Conservation (phyloP, 2,329 filamentous ascomycete genomes). For the Alternaria ethzedia region DNA sequence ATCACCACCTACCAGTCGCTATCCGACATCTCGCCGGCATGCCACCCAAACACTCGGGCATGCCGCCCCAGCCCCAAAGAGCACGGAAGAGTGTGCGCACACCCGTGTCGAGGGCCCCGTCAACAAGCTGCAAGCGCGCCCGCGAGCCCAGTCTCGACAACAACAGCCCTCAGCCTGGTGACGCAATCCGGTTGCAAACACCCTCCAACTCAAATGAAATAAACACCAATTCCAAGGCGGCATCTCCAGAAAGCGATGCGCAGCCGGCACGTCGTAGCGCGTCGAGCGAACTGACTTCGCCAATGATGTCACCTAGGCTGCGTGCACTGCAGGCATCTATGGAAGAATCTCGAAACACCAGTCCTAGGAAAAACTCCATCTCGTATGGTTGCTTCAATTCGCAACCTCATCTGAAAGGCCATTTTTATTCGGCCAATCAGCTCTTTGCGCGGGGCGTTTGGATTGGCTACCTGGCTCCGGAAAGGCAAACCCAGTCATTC, state of each 20-base stretch:
- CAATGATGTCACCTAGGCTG: not conserved
- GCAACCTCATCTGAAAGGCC: conserved; percentile 7
- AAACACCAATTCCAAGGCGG: not conserved
- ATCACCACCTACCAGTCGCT: not conserved
- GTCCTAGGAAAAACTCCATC: not conserved
- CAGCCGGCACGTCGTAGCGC: not conserved
- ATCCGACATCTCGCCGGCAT: not conserved
- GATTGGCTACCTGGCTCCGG: conserved; percentile 28
- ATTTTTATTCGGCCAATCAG: conserved; percentile 18
- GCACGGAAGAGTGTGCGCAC: not conserved
- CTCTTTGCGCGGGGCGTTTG: conserved; percentile 25
- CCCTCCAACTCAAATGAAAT: not conserved
- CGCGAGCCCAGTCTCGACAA: not conserved
- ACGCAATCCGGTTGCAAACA: not conserved
- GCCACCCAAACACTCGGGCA: not conserved
- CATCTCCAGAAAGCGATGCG: not conserved
- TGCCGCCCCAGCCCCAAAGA: not conserved
- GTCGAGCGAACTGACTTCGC: conserved; percentile 1
- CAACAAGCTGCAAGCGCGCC: not conserved
- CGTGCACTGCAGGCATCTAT: not conserved
- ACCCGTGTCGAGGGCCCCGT: conserved; percentile 3
- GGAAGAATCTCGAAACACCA: not conserved
- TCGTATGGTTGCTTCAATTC: conserved; percentile 20
- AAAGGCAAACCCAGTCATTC: conserved; percentile 16
- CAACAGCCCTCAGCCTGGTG: not conserved